Evolutionary conservation across 2,329 filamentous ascomycete genomes (phyloP), one percentile per base, ranked within the genome.

Genomic region (Tolypocladium nubicola): DNA sequence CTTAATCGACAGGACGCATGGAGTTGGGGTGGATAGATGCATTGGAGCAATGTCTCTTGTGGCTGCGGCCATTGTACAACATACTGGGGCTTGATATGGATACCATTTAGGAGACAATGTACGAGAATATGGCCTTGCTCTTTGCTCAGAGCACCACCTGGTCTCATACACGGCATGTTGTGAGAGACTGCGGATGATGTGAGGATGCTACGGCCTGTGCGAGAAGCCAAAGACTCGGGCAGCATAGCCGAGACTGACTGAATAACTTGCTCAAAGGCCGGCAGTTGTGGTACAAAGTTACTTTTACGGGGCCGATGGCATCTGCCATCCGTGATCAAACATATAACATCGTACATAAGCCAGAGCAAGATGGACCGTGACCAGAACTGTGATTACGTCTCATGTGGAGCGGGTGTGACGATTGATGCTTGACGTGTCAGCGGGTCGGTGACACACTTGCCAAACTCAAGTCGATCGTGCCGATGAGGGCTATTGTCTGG

Each of bases 1-100:
- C 86, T 60, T 91, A 7, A 37, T 35, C 3, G 47, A 33, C 10
- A 13, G 19, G 19, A 52, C 2, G 4, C 16, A 35, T 52, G 30
- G 19, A 19, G 4, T 35, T 52, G 30, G 47, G n/a, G 21, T 10
- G 56, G 13, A 11, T 37, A 54, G 40, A 35, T 23, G 55, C 59
- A 56, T 54, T 37, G 52, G 49, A 55, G 50, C 53, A 40, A 39
- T 39, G 30, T 47, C 39, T 53, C 41, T 26, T 37, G 21, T 37
- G 41, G 56, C 41, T 16, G 30, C 53, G 23, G 21, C 43, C 39
- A 45, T 38, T 60, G 58, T 60, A 61, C 37, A 61, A 57, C 49
- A 60, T 26, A 33, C 19, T 43, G 10, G 23, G 30, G 30, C 30
- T 41, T n/a, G 47, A 14, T 8, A 37, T 30, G 19, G 26, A 19